phyloP scores from a whole-genome alignment of 2,329 filamentous ascomycete genomes.

The Clathrospora elynae region DNA sequence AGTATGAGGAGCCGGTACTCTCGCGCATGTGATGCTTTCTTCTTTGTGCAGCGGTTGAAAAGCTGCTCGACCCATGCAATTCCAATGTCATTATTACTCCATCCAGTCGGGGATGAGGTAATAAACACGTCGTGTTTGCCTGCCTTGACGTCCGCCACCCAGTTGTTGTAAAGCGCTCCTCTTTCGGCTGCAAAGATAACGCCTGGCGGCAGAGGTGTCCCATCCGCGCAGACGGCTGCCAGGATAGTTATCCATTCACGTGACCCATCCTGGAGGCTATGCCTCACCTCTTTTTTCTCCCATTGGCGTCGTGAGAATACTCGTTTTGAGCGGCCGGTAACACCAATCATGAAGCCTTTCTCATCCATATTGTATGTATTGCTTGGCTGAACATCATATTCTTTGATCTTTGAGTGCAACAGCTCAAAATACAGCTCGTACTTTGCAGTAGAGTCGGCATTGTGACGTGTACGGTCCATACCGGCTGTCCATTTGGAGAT shows the following conservation, averaged over 20 bases:
- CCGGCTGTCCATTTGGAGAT: conserved; percentile 6
- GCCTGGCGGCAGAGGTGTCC: conserved; percentile 10
- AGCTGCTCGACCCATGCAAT: conserved; percentile 19
- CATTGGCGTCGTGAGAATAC: conserved; percentile 6
- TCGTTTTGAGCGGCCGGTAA: conserved; percentile 7
- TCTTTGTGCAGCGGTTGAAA: too few relatives aligned
- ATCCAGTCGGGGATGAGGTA: conserved; percentile 7
- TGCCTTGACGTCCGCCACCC: not conserved
- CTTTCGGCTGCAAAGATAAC: conserved; percentile 15
- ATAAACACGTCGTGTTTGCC: not conserved
- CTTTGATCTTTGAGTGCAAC: conserved; percentile 10
- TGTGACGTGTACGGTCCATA: conserved; percentile 11
- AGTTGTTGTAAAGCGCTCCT: too few relatives aligned
- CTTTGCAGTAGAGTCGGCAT: conserved; percentile 9
- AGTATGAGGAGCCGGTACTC: conserved; percentile 3
- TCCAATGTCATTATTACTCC: conserved; percentile 17
- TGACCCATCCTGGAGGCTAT: conserved; percentile 11
- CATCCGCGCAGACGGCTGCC: conserved; percentile 19
- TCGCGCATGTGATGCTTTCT: too few relatives aligned
- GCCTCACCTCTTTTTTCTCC: not conserved
- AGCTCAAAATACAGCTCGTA: conserved; percentile 14
- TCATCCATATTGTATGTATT: conserved; percentile 20
- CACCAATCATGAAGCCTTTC: conserved; percentile 13
- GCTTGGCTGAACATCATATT: conserved; percentile 10
- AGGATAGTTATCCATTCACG: conserved; percentile 15